Evolutionary conservation across 2,329 filamentous ascomycete genomes (phyloP), one percentile per base, ranked within the genome.

Genomic region (Trichoderma aggressivum): DNA sequence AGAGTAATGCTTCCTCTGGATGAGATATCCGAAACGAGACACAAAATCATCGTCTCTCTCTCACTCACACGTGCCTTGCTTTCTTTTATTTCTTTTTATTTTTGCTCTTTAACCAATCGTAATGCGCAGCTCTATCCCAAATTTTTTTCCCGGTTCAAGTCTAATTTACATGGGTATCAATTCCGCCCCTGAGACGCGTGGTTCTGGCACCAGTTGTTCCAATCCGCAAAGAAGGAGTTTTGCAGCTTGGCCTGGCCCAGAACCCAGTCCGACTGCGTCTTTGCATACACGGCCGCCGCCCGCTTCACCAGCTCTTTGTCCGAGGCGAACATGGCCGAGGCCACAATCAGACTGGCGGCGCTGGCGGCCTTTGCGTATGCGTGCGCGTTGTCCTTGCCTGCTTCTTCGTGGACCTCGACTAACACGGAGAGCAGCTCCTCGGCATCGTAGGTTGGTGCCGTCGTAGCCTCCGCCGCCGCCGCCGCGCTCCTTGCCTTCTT

Each of bases 301-400:
- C 83, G 82, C 58, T 85, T 82, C 26, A 91, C 82, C 66, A 82
- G 83, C 5, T 80, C 82, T 77, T 85, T 86, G 67, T 90, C 85
- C 3, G 83, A 81, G 2, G 84, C 83, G 72, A 90, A 86, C 72
- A 94, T 79, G 39, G 88, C 84, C 63, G 89, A 90, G 6, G 87
- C 89, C 2, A 94, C 81, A 61, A 93, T 86, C 65, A 94, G 81
- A 76, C 90, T 91, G 0, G 91, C 90, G 1, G 88, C 89, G 75
- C 93, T 97, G 72, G 91, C 93, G 0, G 92, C 90, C 76, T 88
- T 89, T 26, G 89, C 89, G 79, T 96, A 94, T 3, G 90, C 85
- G 73, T 92, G 91, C 0, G 93, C 88, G 73, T 87, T 85, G 62
- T 87, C 90, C 75, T 87, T 84, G 61, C 85, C 84, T 3, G 90